A percentile compares a stretch with the other conserved stretches of the same genome.
These are phyloP conservation scores for Rosellinia necatrix DNA, from an alignment of 2,329 filamentous ascomycete genomes.

Conservation along the genomic window DNA sequence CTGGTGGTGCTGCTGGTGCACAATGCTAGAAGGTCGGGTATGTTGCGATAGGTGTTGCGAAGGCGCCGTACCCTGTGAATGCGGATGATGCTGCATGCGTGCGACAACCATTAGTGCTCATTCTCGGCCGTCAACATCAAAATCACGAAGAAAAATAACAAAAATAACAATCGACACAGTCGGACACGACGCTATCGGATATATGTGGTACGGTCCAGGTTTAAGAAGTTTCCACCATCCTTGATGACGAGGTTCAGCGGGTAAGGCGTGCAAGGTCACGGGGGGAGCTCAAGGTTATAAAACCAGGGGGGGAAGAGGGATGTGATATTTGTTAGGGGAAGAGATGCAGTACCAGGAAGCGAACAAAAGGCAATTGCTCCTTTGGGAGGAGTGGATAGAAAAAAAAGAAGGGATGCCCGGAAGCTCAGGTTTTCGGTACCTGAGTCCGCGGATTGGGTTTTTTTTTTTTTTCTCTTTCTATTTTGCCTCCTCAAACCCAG, in stretches of 20 bases:
- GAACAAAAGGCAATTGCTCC: constrained; percentile 38
- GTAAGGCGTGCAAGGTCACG: constrained; percentile 41
- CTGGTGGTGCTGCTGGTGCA: constrained; percentile 75
- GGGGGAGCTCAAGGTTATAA: constrained; percentile 39
- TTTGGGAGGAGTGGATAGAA: constrained; percentile 40
- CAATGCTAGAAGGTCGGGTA: constrained; percentile 72
- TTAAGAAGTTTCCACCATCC: constrained; percentile 48
- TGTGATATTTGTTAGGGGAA: constrained; percentile 35
- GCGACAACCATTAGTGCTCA: constrained; percentile 62
- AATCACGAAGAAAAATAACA: constrained; percentile 41
- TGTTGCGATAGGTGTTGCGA: constrained; percentile 67
- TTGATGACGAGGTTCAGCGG: constrained; percentile 50
- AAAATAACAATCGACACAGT: constrained; percentile 46
- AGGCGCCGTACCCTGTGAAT: constrained; percentile 72
- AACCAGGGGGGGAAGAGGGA: constrained; percentile 38
- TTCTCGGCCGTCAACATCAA: constrained; percentile 35
- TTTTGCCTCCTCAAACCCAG: constrained; percentile 35
- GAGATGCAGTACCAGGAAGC: constrained; percentile 42
- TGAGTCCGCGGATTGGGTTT: constrained; percentile 34
- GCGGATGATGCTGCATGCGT: constrained; percentile 76
- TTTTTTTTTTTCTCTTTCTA: too few species aligned
- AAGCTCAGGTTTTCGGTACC: constrained; percentile 44
- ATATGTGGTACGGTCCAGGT: constrained; percentile 54
- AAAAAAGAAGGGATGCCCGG: constrained; percentile 45
- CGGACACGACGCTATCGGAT: constrained; percentile 55